Conservation (phyloP, 345 rosid species). For the Fremontodendron californicum region DNA sequence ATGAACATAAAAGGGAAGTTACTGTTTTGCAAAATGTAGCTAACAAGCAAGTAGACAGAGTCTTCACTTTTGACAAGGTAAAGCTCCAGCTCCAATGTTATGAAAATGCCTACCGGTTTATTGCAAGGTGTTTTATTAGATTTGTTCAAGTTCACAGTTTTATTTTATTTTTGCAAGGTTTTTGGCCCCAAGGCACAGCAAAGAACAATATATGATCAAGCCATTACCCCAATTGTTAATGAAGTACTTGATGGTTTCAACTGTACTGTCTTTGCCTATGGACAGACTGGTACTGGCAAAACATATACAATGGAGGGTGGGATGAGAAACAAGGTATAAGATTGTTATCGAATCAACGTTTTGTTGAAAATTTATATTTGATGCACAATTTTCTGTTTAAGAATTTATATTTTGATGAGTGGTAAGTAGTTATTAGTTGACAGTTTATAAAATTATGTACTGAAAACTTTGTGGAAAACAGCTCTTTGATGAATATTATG, state of each 20-base stretch:
- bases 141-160: neutral
- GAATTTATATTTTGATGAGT: neutral
- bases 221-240: slow-evolving; percentile 74
- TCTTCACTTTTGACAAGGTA: slow-evolving; percentile 87
- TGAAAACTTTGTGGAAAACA: neutral
- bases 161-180: slow-evolving; percentile 39
- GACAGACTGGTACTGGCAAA: slow-evolving; percentile 90
- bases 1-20: slow-evolving; percentile 73
- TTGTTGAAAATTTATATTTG: neutral
- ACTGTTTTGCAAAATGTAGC: slow-evolving; percentile 60
- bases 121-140: neutral
- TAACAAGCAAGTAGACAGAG: slow-evolving; percentile 78
- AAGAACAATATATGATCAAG: slow-evolving; percentile 90
- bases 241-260: slow-evolving; percentile 94
- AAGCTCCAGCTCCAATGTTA: neutral
- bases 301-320: slow-evolving; percentile 98
- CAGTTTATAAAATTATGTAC: neutral
- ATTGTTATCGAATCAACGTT: neutral
- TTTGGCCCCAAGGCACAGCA: slow-evolving; percentile 95
- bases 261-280: slow-evolving; percentile 92
- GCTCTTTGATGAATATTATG: neutral
- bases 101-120: neutral
- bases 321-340: slow-evolving; percentile 71
- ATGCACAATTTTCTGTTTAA: neutral
- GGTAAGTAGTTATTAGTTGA: neutral